Base-by-base conservation (phyloP, 2,329 filamentous ascomycete genomes). In the Monilinia fructicola region DNA sequence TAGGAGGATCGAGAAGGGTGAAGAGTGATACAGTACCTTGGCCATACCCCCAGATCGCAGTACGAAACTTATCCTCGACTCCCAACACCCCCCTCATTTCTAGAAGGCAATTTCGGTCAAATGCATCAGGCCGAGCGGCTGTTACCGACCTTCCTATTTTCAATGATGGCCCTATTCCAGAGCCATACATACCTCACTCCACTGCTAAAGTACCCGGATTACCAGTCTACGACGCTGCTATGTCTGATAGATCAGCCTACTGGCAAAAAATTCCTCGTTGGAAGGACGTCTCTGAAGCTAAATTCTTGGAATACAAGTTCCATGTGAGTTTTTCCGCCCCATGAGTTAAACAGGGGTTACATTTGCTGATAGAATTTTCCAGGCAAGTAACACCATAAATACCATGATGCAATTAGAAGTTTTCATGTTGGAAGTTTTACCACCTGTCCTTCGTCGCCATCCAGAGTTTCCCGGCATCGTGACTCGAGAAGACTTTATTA, bases 221-320 rank as follows among this genome's bases (percentile, higher is more conserved):
- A 14, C 26, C 46, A 54, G 55, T 52, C 12, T 66, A 63, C 28
- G 56, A 66, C 23, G 31, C 44, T 50, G 10, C 58, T 10, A 46
- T 68, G 35, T 68, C 70, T 50, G 68, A 73, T 16, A 67, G 69
- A 48, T 61, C 69, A 11, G 66, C 70, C 54, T 86, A 85, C 69
- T 86, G 84, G 84, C 79, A 80, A 28, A 79, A 78, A 21, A 77
- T 86, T 21, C 75, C 79, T 1, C 72, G 79, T 28, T 87, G 84
- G 83, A 77, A 79, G 65, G 71, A 84, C 69, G 78, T 85, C 0
- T 72, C 81, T 0, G 71, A 76, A 3, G 74, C 81, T 1, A 76
- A 84, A 0, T 87, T 87, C 69, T 76, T 84, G 26, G 83, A 78
- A 44, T 84, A 86, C 67, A 74, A 77, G 14, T 87, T 84, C 83